Evolutionary conservation across 305 asterid species (phyloP), one percentile per base, ranked within the genome.

Genomic region (Caryopteris hybrid): DNA sequence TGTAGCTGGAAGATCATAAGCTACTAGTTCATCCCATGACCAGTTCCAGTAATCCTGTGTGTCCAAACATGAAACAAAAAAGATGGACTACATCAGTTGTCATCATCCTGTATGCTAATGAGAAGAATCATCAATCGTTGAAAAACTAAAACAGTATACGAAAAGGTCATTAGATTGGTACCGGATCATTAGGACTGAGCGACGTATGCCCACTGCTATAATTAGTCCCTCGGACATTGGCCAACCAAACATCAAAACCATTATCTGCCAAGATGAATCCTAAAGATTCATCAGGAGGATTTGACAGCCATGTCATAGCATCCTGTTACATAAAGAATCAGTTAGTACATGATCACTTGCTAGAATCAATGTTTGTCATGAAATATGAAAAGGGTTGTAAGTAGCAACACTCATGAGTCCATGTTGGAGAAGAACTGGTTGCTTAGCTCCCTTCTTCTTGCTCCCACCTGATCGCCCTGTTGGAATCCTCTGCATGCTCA

Each of bases 21-120:
- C 78, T 8, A 74, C 92, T 47, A 89, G 68, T 79, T 89, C 96
- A 51, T 89, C 96, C 96, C 96, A 89, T 43, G 96, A 85, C 96
- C 96, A 89, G 36, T 89, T 73, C 96, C 95, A 89, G n/a, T 76
- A 89, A 7, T 53, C 78, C 96, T 89, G 74, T 34, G 16, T 54
- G 23, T 34, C 54, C 62, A 9, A 50, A 17, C 29, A 60, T 17
- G 57, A 11, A 16, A 31, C 0, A 0, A 14, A 1, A 45, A n/a
- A n/a, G n/a, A 25, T 25, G 6, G 14, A 60, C 50, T 54, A 5
- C 8, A 33, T 63, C 46, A 65, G 31, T n/a, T 41, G 8, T 22
- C 45, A 21, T 2, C 13, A 17, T 2, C n/a, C n/a, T 27, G 5
- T 5, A 29, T 23, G 5, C 18, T 29, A 16, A n/a, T 8, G 33